Conservation (phyloP, 257 asterid species). For the Przewalskia tangutica region DNA sequence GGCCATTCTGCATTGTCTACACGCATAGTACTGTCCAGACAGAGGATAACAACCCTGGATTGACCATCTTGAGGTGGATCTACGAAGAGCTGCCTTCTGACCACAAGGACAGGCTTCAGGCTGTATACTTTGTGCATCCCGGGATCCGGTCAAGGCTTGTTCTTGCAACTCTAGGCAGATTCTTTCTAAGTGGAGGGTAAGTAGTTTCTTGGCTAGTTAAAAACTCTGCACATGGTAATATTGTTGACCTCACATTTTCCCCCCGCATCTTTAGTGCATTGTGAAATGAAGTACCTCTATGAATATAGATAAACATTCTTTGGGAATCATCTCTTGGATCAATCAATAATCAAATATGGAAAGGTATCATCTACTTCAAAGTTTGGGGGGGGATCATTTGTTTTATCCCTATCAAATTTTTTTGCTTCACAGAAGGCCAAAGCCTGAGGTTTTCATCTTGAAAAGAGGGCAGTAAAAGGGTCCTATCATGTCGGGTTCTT, state of each 20-base stretch:
- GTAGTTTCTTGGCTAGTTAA: constrained; percentile 13
- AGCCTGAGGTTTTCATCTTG: background rate
- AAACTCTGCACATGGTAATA: background rate
- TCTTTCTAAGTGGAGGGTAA: constrained; percentile 87
- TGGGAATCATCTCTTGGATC: background rate
- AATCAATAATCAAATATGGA: background rate
- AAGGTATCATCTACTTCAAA: background rate
- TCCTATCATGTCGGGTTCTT: background rate
- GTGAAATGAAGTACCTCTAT: background rate
- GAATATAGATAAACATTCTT: background rate
- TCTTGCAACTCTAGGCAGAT: constrained; percentile 83
- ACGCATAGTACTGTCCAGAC: constrained; percentile 74
- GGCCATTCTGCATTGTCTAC: constrained; percentile 84
- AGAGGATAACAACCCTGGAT: constrained; percentile 85
- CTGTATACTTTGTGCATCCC: constrained; percentile 83
- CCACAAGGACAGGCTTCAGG: constrained; percentile 72
- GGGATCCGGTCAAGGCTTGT: constrained; percentile 80
- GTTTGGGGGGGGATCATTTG: background rate
- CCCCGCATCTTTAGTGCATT: background rate
- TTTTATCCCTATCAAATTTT: background rate
- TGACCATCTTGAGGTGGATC: constrained; percentile 83
- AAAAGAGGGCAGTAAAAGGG: background rate
- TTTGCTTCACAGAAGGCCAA: background rate
- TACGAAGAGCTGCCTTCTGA: constrained; percentile 74
- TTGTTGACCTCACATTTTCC: background rate